Conservation (phyloP, 306 rosid species). For the Fragaria ananassa region DNA sequence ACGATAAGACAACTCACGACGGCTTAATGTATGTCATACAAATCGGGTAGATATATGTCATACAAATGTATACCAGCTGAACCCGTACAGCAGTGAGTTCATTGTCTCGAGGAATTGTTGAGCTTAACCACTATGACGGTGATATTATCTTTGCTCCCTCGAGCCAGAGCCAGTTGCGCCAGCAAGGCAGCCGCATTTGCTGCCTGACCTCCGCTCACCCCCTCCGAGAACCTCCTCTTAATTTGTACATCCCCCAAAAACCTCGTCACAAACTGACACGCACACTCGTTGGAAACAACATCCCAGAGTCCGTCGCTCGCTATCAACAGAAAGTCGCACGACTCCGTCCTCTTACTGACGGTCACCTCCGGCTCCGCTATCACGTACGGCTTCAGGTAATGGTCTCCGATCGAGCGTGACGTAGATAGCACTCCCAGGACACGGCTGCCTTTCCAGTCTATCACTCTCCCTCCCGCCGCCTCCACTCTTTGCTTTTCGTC, state of each 20-base stretch:
- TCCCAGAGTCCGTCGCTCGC: conserved; percentile 80
- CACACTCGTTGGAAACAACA: conserved; percentile 44
- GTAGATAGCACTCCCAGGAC: conserved; percentile 63
- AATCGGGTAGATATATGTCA: too few species aligned
- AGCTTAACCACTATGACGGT: conserved; percentile 42
- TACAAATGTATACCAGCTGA: too few species aligned
- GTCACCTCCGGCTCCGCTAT: conserved; percentile 51
- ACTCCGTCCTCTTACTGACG: conserved; percentile 32
- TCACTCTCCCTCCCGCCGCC: conserved; percentile 56
- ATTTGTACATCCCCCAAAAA: conserved; percentile 26
- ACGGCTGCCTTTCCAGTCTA: conserved; percentile 50
- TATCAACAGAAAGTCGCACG: conserved; percentile 48
- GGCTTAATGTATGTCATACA: too few species aligned
- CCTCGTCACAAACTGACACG: conserved; percentile 45
- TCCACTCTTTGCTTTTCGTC: conserved; percentile 62
- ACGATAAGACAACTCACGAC: too few species aligned
- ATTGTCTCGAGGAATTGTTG: not conserved
- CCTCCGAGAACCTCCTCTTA: conserved; percentile 23
- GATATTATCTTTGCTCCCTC: conserved; percentile 66
- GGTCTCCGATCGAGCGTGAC: conserved; percentile 66
- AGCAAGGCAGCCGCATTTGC: conserved; percentile 27
- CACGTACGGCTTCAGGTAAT: conserved; percentile 59
- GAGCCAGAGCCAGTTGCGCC: conserved; percentile 62
- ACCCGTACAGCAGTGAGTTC: not conserved
- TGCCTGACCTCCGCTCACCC: not conserved